Evolutionary conservation across 1,284 basidiomycete genomes (phyloP).

Genomic region (Uromyces viciae-fabae): DNA sequence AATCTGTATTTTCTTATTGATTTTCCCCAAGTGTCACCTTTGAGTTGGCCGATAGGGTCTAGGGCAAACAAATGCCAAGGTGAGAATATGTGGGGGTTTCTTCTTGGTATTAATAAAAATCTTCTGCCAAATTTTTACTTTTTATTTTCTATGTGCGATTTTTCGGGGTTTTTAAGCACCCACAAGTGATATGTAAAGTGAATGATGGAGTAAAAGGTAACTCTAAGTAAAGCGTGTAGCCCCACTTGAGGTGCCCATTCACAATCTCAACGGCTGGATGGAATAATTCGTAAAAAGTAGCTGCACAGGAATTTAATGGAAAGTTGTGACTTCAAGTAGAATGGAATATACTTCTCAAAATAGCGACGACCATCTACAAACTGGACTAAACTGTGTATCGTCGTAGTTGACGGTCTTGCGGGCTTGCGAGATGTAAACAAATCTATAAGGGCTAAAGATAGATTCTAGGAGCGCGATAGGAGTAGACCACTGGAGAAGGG

Average conservation of each 20-base stretch:
- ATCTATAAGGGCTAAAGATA: not conserved
- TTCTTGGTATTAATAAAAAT: too few species aligned
- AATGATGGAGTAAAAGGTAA: slow-evolving; percentile 1
- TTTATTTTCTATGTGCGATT: slow-evolving; percentile 2
- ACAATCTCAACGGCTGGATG: too few species aligned
- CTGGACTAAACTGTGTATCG: slow-evolving; percentile 11
- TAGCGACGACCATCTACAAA: slow-evolving; percentile 5
- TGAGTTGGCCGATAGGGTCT: not conserved
- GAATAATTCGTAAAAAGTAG: too few species aligned
- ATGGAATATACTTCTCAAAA: not conserved
- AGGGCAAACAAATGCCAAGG: not conserved
- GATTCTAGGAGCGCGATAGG: slow-evolving; percentile 6
- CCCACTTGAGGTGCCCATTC: not conserved
- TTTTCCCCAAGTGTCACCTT: too few species aligned
- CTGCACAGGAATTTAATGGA: not conserved
- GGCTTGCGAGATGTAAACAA: not conserved
- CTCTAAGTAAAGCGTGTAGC: not conserved
- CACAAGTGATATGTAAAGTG: not conserved
- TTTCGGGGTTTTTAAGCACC: too few species aligned
- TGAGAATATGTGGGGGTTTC: not conserved
- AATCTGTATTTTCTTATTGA: not conserved
- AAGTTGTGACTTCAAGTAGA: too few species aligned
- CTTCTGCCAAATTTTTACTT: too few species aligned
- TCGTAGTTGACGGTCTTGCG: not conserved
- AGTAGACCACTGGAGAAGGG: not conserved